Evolutionary conservation across 169 alveolate species (phyloP).

Genomic region (Plasmodium vivax): DNA sequence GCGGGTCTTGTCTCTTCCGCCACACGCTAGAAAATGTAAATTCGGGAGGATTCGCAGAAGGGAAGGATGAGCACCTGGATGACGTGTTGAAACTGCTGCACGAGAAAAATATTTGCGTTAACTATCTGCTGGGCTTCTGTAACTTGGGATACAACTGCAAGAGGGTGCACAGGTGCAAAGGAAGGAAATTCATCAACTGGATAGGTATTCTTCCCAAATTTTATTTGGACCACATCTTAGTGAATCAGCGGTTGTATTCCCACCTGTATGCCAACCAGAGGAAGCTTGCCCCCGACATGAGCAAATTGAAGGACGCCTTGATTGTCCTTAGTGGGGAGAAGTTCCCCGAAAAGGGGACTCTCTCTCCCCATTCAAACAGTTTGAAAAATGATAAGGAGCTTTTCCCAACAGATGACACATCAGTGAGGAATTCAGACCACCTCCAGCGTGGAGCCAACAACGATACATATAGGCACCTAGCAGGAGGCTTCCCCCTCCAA

Average conservation of each 20-base stretch:
- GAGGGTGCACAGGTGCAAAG: constrained; percentile 73
- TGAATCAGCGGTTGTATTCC: constrained; percentile 39
- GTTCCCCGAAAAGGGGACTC: background rate
- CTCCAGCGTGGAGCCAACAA: background rate
- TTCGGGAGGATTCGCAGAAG: background rate
- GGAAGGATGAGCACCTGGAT: constrained; percentile 46
- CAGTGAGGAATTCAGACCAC: background rate
- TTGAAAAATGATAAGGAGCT: background rate
- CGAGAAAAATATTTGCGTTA: constrained; percentile 78
- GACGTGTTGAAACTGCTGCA: constrained; percentile 63
- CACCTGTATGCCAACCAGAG: constrained; percentile 25
- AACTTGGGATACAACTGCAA: constrained; percentile 84
- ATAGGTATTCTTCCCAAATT: constrained; percentile 51
- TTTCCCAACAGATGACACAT: background rate
- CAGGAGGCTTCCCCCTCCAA: background rate
- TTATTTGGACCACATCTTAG: constrained; percentile 34
- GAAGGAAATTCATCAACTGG: constrained; percentile 40
- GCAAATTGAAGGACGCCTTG: constrained; percentile 56
- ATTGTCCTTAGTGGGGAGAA: constrained; percentile 61
- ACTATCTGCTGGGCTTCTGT: constrained; percentile 87
- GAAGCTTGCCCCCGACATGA: constrained; percentile 27
- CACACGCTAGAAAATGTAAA: constrained; percentile 61
- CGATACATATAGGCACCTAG: background rate
- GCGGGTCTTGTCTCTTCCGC: constrained; percentile 87
- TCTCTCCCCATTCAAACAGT: background rate